A percentile compares a stretch with the other conserved stretches of the same genome.
Evolutionary conservation across 2,329 filamentous ascomycete genomes (phyloP).

Genomic region (Amesomyces nigricolor): DNA sequence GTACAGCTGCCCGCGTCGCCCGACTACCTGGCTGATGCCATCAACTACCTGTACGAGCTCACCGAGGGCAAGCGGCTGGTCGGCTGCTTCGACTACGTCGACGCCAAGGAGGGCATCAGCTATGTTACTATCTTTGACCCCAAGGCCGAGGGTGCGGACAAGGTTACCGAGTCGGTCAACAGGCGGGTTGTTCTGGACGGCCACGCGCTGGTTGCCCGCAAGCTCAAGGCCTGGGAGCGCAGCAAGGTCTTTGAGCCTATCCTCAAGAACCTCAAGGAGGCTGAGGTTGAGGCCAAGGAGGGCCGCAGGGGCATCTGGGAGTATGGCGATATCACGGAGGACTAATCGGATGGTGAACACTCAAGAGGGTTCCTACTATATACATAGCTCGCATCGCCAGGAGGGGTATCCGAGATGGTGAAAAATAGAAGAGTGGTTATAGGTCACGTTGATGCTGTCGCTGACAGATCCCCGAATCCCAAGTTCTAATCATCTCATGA

Average conservation of each 20-base stretch:
- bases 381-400: background rate
- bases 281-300: conserved; percentile 73
- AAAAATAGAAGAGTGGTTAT: too few relatives aligned
- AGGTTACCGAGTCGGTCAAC: conserved; percentile 68
- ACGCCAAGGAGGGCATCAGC: conserved; percentile 69
- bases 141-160: conserved; percentile 48
- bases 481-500: too few relatives aligned
- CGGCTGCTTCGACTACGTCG: conserved; percentile 82
- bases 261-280: conserved; percentile 64
- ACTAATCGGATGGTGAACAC: conserved; percentile 43
- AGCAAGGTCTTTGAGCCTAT: conserved; percentile 63
- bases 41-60: conserved; percentile 67
- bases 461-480: too few relatives aligned
- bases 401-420: too few relatives aligned
- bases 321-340: conserved; percentile 93
- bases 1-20: conserved; percentile 76
- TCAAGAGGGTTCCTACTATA: background rate
- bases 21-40: conserved; percentile 79
- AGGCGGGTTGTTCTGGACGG: conserved; percentile 79
- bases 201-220: conserved; percentile 83
- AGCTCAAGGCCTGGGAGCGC: conserved; percentile 87
- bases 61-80: conserved; percentile 75
- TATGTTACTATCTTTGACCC: conserved; percentile 87
- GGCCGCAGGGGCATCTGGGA: conserved; percentile 90
- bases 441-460: too few relatives aligned